Evolutionary conservation across 306 rosid genomes (phyloP).

Genomic region (Erythrophleum fordii): DNA sequence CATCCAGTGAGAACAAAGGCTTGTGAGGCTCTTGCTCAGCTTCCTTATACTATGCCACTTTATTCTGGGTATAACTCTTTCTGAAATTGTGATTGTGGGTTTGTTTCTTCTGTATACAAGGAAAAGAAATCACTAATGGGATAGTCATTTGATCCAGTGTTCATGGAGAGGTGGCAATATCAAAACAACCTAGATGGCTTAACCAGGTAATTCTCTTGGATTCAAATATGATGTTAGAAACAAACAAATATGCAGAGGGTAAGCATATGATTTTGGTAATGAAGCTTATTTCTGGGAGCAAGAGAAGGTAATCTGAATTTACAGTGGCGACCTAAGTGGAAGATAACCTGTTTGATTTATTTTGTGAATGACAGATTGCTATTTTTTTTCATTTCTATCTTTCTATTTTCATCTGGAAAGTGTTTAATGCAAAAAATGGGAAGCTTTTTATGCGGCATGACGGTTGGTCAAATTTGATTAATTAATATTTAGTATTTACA

Average conservation of each 20-base stretch:
- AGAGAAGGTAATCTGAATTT: neutral
- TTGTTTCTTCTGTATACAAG: neutral
- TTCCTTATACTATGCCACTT: constrained; percentile 66
- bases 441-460: neutral
- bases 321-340: neutral
- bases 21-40: constrained; percentile 69
- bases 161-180: constrained; percentile 80
- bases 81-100: neutral
- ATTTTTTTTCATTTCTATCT: neutral
- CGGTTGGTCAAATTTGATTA: neutral
- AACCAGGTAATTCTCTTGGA: constrained; percentile 37
- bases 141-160: constrained; percentile 45
- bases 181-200: constrained; percentile 77
- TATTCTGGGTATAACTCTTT: constrained; percentile 53
- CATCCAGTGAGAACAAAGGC: constrained; percentile 68
- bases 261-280: neutral
- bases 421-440: neutral
- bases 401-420: neutral
- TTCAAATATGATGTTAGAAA: constrained; percentile 29
- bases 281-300: neutral
- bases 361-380: neutral
- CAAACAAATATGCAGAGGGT: neutral
- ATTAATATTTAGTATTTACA: too few species aligned
- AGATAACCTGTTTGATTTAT: neutral
- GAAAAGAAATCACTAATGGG: constrained; percentile 6